Evolutionary conservation across 1,284 basidiomycete species (phyloP), one percentile per base, ranked within the genome.

Genomic region (Ustilago loliicola): DNA sequence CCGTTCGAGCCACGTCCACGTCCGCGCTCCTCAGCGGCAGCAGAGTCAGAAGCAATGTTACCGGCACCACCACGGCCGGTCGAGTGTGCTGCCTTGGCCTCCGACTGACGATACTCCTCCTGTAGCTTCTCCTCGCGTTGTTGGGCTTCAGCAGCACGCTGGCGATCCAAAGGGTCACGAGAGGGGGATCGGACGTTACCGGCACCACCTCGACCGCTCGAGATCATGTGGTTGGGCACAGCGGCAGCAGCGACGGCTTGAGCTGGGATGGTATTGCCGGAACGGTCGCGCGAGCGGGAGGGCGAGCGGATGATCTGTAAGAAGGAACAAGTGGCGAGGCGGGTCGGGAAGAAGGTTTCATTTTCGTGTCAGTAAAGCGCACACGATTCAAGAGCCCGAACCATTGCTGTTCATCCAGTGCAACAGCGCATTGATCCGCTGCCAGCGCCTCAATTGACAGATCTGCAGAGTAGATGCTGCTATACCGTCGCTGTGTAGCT

Each of bases 171-270:
- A 40, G 88, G 86, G 53, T 91, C 90, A 50, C 90, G 89, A 19
- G 92, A 92, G 0, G 91, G 91, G 3, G 92, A 91, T 56, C 91
- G 91, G 42, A 93, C 90, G 87, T 94, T 94, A 48, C 93, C 93
- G 21, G 89, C 90, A 29, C 93, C 93, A 40, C 93, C 93, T 36
- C 93, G 90, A 21, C 93, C 93, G 50, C 90, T 90, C 45, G 91
- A 91, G 69, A 76, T 72, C 54, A 76, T 57, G 68, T 80, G 74
- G 45, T 55, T 45, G 23, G 77, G 73, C 3, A 72, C 66, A 6
- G 67, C 71, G 30, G 65, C 64, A 19, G 69, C 62, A 11, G 64
- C 61, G 57, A 66, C 61, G 5, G 57, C 32, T 25, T 65, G 38
- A 52, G 58, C 47, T 2, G 66, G 62, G 63, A 63, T 69, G 52